Evolutionary conservation across 495 filamentous ascomycete species (phyloP).

Genomic region (Entonaema liquescens): DNA sequence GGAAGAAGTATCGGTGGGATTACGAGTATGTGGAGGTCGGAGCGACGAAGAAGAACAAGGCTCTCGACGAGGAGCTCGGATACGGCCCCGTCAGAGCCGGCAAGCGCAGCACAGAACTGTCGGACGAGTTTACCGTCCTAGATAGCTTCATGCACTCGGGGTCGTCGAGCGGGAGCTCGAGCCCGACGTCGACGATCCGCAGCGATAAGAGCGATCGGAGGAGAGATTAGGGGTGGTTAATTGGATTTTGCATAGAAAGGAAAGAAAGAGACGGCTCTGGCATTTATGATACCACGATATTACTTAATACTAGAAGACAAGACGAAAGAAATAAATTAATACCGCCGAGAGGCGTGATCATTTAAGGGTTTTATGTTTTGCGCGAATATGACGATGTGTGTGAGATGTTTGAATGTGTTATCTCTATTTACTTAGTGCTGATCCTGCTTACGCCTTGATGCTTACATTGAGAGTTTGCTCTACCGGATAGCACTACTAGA

Average conservation of each 20-base stretch:
- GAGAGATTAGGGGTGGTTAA: constrained; percentile 28
- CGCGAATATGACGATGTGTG: background rate
- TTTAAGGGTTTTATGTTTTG: background rate
- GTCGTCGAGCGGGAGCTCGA: constrained; percentile 33
- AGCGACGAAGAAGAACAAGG: constrained; percentile 45
- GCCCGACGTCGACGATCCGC: constrained; percentile 20
- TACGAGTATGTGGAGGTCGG: constrained; percentile 93
- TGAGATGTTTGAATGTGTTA: background rate
- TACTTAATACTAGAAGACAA: constrained; percentile 22
- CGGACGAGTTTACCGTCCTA: constrained; percentile 33
- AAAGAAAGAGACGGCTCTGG: constrained; percentile 4
- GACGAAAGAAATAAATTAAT: constrained; percentile 34
- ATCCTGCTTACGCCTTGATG: no score
- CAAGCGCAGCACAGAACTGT: constrained; percentile 23
- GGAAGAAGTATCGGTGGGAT: constrained; percentile 90
- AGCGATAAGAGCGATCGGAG: constrained; percentile 37
- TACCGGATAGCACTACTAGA: no score
- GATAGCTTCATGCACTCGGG: constrained; percentile 38
- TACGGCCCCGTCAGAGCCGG: constrained; percentile 26
- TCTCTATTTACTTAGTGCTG: background rate
- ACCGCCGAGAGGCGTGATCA: constrained; percentile 8
- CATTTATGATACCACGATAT: constrained; percentile 42
- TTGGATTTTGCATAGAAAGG: no score
- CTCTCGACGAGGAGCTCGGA: constrained; percentile 52
- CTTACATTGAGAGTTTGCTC: no score